phyloP scores from a whole-genome alignment of 116 monocot species.

The Papilionanthe hybrid region DNA sequence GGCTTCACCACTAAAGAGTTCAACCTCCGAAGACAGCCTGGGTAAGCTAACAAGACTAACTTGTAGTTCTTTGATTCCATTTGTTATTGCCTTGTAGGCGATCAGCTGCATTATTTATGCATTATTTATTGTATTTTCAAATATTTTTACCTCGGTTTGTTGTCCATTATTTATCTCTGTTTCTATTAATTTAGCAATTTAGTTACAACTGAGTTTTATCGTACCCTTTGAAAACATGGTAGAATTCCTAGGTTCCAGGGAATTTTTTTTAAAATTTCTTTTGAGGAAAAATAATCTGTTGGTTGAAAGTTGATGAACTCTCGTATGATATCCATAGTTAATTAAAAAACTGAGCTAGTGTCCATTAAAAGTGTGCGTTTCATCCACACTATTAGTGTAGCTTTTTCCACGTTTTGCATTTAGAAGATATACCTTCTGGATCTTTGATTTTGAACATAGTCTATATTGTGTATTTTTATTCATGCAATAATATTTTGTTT shows the following conservation, averaged over 20 bases:
- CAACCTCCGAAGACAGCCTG: conserved; percentile 61
- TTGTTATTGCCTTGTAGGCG: neutral
- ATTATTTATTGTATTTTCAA: neutral
- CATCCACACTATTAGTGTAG: neutral
- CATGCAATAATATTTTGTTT: conserved; percentile 2
- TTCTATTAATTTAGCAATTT: neutral
- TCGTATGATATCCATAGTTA: neutral
- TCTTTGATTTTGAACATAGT: neutral
- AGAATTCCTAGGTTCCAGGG: too few relatives aligned
- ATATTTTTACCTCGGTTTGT: neutral
- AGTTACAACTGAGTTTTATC: neutral
- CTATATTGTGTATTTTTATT: neutral
- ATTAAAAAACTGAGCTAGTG: neutral
- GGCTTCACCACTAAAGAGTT: conserved; percentile 41
- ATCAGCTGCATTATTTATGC: neutral
- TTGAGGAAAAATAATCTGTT: neutral
- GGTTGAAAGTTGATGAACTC: neutral
- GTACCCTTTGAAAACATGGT: neutral
- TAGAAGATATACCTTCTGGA: neutral
- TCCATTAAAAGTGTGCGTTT: neutral
- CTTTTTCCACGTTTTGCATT: neutral
- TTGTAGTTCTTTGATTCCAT: neutral
- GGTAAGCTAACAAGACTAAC: conserved; percentile 24
- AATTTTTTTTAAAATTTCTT: neutral
- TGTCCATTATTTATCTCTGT: too few relatives aligned